Evolutionary conservation across 495 filamentous ascomycete genomes (phyloP).

Genomic region (Platismatia glauca): DNA sequence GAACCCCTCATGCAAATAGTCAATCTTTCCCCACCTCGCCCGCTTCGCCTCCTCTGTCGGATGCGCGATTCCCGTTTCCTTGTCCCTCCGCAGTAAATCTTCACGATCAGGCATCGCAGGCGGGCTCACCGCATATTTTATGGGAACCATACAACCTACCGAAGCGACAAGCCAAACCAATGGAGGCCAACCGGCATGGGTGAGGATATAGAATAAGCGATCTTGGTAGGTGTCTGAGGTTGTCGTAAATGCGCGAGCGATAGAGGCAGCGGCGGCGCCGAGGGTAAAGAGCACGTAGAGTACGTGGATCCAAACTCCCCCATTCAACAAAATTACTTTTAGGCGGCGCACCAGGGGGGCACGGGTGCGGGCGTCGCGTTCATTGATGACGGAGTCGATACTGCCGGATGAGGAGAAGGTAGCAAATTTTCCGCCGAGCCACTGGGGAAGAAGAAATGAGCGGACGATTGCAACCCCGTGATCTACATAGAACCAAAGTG

Average conservation of each 20-base stretch:
- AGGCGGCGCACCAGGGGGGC: slow-evolving; percentile 1
- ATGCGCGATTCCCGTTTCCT: neutral
- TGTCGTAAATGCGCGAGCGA: neutral
- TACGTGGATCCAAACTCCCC: slow-evolving; percentile 3
- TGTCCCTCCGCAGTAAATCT: neutral
- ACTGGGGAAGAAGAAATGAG: slow-evolving; percentile 1
- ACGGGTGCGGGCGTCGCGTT: slow-evolving; percentile 1
- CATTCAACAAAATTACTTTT: slow-evolving; percentile 2
- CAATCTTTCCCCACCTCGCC: neutral
- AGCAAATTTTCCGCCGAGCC: slow-evolving; percentile 8
- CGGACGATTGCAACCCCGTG: slow-evolving; percentile 9
- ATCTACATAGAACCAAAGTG: neutral
- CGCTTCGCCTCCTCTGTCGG: neutral
- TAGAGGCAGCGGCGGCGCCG: neutral
- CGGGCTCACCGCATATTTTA: slow-evolving; percentile 6
- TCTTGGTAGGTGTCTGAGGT: neutral
- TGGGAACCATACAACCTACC: slow-evolving; percentile 5
- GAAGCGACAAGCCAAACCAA: slow-evolving; percentile 9
- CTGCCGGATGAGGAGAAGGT: slow-evolving; percentile 11
- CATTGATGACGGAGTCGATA: slow-evolving; percentile 7
- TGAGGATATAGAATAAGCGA: slow-evolving; percentile 5
- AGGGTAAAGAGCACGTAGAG: neutral
- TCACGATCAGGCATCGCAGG: slow-evolving; percentile 3
- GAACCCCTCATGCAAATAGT: neutral
- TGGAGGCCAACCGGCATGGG: slow-evolving; percentile 8